Evolutionary conservation across 1,139 yeast species (phyloP).

Genomic region (Blastobotrys capitulatus): DNA sequence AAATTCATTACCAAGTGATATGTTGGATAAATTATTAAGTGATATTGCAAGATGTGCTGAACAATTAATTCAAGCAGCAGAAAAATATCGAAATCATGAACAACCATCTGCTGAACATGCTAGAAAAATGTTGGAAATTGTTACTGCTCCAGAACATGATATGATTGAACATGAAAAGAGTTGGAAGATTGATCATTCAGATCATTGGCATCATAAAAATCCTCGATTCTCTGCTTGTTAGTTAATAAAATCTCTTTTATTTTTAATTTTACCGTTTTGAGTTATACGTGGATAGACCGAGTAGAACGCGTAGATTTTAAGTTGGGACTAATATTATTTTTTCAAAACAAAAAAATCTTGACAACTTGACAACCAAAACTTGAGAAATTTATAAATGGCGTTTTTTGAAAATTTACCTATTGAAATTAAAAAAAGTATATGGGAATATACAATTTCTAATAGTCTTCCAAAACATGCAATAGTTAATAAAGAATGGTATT

Average conservation of each 20-base stretch:
- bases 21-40: conserved; percentile 64
- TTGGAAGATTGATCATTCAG: background rate
- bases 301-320: too few species aligned
- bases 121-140: conserved; percentile 4
- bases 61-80: conserved; percentile 44
- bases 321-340: too few species aligned
- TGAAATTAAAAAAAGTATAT: background rate
- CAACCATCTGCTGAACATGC: background rate
- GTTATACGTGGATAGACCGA: background rate
- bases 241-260: background rate
- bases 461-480: background rate
- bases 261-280: too few species aligned
- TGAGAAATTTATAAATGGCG: background rate
- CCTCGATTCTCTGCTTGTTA: conserved; percentile 6
- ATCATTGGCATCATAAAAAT: background rate
- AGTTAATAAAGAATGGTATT: background rate
- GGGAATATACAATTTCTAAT: background rate
- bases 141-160: conserved; percentile 6
- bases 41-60: conserved; percentile 57
- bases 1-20: conserved; percentile 61
- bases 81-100: conserved; percentile 27
- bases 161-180: conserved; percentile 3
- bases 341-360: too few species aligned
- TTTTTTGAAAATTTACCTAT: background rate
- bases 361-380: too few species aligned